Conservation (phyloP, 441 rosid species). For the Erysimum cheiri region DNA sequence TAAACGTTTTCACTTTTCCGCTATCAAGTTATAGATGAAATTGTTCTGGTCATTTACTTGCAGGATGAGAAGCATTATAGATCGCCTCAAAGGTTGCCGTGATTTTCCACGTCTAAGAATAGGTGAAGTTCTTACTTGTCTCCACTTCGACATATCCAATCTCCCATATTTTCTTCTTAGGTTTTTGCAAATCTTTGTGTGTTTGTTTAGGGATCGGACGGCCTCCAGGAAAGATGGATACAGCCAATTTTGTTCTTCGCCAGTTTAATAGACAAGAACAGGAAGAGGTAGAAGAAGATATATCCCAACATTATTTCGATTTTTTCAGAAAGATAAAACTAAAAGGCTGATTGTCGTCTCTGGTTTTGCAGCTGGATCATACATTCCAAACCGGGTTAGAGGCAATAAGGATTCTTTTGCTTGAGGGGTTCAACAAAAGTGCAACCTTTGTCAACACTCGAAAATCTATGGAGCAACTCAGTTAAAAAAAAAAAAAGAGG, state of each 20-base stretch:
- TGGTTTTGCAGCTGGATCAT: constrained; percentile 70
- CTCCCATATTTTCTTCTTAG: not conserved
- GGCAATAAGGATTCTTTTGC: constrained; percentile 74
- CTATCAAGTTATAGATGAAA: constrained; percentile 19
- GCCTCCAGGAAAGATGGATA: constrained; percentile 93
- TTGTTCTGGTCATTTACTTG: constrained; percentile 18
- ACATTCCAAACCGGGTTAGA: constrained; percentile 69
- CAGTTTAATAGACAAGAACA: constrained; percentile 76
- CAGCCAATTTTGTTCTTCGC: constrained; percentile 70
- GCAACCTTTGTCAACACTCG: constrained; percentile 82
- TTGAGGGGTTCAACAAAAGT: constrained; percentile 79
- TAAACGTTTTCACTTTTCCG: constrained; percentile 18
- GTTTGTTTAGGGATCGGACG: constrained; percentile 80
- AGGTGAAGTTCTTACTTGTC: constrained; percentile 49
- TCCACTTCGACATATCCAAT: not conserved
- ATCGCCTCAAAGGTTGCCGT: constrained; percentile 82
- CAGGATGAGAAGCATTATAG: constrained; percentile 91
- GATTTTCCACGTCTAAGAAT: constrained; percentile 96
- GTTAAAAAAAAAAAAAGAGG: constrained; percentile 38
- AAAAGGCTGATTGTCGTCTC: constrained; percentile 6
- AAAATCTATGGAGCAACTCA: constrained; percentile 64
- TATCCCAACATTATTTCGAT: not conserved
- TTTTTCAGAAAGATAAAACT: not conserved
- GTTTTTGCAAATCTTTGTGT: not conserved
- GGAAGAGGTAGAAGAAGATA: constrained; percentile 59